phyloP scores from a whole-genome alignment of 2,329 filamentous ascomycete genomes.

The Clarireedia hainanense region DNA sequence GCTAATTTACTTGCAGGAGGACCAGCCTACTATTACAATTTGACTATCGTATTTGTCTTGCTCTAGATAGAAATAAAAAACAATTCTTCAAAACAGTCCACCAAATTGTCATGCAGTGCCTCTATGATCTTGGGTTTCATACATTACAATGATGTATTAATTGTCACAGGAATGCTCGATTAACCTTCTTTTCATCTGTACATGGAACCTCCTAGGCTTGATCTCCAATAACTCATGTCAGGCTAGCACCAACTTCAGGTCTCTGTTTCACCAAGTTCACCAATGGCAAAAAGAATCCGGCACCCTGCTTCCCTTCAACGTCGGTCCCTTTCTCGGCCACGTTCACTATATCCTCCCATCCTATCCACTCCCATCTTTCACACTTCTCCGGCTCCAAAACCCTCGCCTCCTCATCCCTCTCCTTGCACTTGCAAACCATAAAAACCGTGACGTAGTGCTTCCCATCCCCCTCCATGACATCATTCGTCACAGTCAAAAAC shows the following conservation, averaged over 20 bases:
- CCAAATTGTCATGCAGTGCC: not conserved
- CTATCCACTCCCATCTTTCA: slow-evolving; percentile 44
- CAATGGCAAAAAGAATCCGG: not conserved
- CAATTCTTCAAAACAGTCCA: not conserved
- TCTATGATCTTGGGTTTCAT: not conserved
- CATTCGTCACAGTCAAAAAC: slow-evolving; percentile 58
- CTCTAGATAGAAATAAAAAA: not conserved
- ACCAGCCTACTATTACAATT: not conserved
- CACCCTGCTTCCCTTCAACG: not conserved
- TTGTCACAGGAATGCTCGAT: no score
- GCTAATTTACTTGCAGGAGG: not conserved
- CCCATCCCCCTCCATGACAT: slow-evolving; percentile 47
- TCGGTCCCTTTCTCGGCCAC: slow-evolving; percentile 10
- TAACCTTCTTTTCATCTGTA: no score
- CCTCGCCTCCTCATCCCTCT: slow-evolving; percentile 39
- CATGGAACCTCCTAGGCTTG: no score
- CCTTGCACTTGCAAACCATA: slow-evolving; percentile 42
- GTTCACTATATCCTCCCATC: slow-evolving; percentile 39
- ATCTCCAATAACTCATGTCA: not conserved
- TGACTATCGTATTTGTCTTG: not conserved
- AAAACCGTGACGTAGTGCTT: slow-evolving; percentile 75
- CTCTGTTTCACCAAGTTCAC: not conserved
- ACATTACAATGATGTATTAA: no score
- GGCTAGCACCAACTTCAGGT: not conserved
- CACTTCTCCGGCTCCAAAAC: slow-evolving; percentile 46